phyloP scores from a whole-genome alignment of 202 grass and related monocot species.

The Carex arenaria region DNA sequence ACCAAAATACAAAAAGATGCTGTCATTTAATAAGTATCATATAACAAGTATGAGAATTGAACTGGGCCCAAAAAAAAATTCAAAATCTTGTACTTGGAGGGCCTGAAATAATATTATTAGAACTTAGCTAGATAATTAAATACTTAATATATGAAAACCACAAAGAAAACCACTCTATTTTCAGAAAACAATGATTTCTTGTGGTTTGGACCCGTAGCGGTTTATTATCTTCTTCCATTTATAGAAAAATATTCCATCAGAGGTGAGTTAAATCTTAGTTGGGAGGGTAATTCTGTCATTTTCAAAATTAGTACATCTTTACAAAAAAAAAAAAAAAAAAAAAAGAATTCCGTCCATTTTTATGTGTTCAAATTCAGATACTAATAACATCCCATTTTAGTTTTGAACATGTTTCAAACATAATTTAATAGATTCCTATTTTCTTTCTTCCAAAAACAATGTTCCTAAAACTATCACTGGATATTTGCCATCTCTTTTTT shows the following conservation, averaged over 20 bases:
- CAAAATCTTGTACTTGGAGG: not conserved
- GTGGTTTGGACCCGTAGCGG: not conserved
- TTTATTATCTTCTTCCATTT: conserved; percentile 6
- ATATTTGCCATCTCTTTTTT: not conserved
- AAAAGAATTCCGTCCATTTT: not conserved
- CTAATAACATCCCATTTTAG: not conserved
- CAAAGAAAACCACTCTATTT: not conserved
- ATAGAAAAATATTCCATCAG: conserved; percentile 15
- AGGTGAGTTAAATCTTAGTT: conserved; percentile 2
- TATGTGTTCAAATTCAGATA: not conserved
- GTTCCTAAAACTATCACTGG: not conserved
- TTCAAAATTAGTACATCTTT: not conserved
- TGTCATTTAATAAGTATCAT: not conserved
- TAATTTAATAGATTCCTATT: not conserved
- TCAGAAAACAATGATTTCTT: not conserved
- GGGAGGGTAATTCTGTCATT: conserved; percentile 1
- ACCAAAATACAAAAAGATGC: not conserved
- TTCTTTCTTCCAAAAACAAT: not conserved
- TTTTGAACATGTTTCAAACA: not conserved
- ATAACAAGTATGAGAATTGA: not conserved
- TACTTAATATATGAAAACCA: not conserved
- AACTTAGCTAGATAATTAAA: too few species aligned
- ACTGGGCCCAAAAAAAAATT: not conserved
- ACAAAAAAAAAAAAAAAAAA: not conserved
- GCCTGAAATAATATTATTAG: too few species aligned